A percentile compares a stretch with the other conserved stretches of the same genome.
These are phyloP conservation scores for Vigna unguiculata DNA, from an alignment of 306 rosid species.

Conservation along the genomic window DNA sequence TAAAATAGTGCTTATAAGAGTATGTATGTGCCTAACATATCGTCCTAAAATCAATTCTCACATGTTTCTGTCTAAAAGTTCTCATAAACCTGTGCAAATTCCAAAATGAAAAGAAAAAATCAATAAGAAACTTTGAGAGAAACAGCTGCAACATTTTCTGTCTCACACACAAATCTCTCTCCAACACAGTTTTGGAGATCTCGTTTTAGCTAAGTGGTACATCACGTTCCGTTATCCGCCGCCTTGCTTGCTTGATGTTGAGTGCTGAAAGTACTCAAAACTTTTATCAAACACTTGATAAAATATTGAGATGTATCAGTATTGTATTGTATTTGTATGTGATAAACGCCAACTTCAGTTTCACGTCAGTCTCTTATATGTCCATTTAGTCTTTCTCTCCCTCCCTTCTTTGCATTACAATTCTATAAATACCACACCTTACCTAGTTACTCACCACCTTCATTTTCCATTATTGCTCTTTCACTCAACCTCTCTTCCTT, in stretches of 20 bases:
- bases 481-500: not conserved
- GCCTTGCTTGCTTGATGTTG: slow-evolving; percentile 48
- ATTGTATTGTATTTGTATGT: slow-evolving; percentile 36
- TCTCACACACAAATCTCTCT: slow-evolving; percentile 15
- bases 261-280: slow-evolving; percentile 34
- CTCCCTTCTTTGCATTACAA: slow-evolving; percentile 34
- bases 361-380: slow-evolving; percentile 51
- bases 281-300: slow-evolving; percentile 35
- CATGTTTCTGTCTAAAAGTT: not conserved
- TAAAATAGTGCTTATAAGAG: not conserved
- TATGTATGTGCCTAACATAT: not conserved
- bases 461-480: slow-evolving; percentile 24
- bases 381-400: slow-evolving; percentile 26
- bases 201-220: slow-evolving; percentile 43
- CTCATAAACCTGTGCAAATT: not conserved
- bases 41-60: not conserved
- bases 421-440: slow-evolving; percentile 60
- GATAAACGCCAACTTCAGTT: slow-evolving; percentile 59
- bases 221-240: slow-evolving; percentile 63
- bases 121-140: slow-evolving; percentile 6
- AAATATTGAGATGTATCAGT: slow-evolving; percentile 22
- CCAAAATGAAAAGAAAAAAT: not conserved
- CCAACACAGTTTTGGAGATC: slow-evolving; percentile 36
- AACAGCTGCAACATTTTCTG: slow-evolving; percentile 3
- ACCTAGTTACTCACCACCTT: slow-evolving; percentile 30